phyloP scores from a whole-genome alignment of 2,329 filamentous ascomycete species.

The Lecanoromycetidae sp. region DNA sequence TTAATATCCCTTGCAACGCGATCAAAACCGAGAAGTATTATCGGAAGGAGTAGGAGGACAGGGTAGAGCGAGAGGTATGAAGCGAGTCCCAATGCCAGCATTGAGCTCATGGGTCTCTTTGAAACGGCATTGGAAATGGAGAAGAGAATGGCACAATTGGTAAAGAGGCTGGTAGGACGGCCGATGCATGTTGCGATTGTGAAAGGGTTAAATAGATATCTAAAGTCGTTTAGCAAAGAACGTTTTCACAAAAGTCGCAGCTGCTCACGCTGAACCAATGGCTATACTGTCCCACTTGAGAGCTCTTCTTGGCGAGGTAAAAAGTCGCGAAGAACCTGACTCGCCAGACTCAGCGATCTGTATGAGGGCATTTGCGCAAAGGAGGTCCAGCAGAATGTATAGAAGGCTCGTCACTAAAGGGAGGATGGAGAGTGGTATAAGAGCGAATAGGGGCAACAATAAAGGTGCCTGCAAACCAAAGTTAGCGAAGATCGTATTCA shows the following conservation, averaged over 20 bases:
- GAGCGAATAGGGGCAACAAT: constrained; percentile 78
- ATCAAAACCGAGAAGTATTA: constrained; percentile 71
- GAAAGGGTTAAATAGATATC: constrained; percentile 90
- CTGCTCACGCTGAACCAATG: constrained; percentile 62
- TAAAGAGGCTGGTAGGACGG: constrained; percentile 78
- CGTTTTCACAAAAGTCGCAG: not conserved
- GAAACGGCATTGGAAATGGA: constrained; percentile 69
- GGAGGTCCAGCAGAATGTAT: constrained; percentile 67
- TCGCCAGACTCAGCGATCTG: constrained; percentile 72
- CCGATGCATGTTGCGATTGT: constrained; percentile 84
- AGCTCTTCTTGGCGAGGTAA: constrained; percentile 63
- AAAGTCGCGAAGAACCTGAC: constrained; percentile 59
- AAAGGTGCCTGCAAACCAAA: constrained; percentile 62
- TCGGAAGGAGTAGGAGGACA: constrained; percentile 68
- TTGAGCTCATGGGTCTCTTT: constrained; percentile 60
- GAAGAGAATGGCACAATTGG: constrained; percentile 74
- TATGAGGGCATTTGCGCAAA: constrained; percentile 68
- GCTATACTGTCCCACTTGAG: constrained; percentile 63
- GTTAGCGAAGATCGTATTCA: constrained; percentile 2
- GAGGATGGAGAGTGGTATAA: constrained; percentile 58
- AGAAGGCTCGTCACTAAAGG: constrained; percentile 67
- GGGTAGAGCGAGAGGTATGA: constrained; percentile 90
- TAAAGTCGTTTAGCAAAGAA: constrained; percentile 26
- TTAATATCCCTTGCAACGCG: constrained; percentile 34
- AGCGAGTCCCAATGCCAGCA: constrained; percentile 76